Evolutionary conservation across 371 early-diverging fungal species (phyloP), one percentile per base, ranked within the genome.

Genomic region (Mortierella polycephala): DNA sequence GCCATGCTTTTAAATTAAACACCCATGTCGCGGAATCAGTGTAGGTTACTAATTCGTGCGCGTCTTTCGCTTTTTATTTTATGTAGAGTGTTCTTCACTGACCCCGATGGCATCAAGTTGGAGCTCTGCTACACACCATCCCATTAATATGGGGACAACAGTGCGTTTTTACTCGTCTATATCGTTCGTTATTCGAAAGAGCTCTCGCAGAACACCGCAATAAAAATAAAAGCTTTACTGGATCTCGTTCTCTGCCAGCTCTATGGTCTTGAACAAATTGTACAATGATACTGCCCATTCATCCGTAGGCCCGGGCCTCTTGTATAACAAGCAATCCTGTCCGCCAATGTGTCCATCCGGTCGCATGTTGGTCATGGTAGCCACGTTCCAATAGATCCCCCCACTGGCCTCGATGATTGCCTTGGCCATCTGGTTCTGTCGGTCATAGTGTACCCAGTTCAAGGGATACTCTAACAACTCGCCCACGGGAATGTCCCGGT

Each of bases 261-360:
- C 72, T 14, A 77, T 71, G 2, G 72, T 71, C 41, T 58, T 67
- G 57, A 77, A 69, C 53, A 77, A 13, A 46, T 77, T 77, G 47
- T 68, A 90, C 40, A 89, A 68, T 7, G 89, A 74, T 44, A 84
- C 80, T 9, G 83, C 82, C 82, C 87, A 88, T 16, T 85, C 85
- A 67, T 90, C 90, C 20, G 85, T 63, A 0, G 90, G 89, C 7
- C 90, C 90, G 5, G 90, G 90, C 40, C 89, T 85, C 71, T 87
- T 86, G 64, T 89, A 90, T 41, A 87, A 75, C 44, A 86, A 53
- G 72, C 90, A 90, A 60, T 90, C 90, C 39, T 82, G 83, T n/a
- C 85, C 87, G 7, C 89, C 90, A 2, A 88, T 77, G 83, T 90
- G 90, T 1, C 88, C 90, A 75, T 90, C 90, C 0, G 88, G 86